Conservation (phyloP, 768 basidiomycete genomes). For the Fibroporia radiculosa region DNA sequence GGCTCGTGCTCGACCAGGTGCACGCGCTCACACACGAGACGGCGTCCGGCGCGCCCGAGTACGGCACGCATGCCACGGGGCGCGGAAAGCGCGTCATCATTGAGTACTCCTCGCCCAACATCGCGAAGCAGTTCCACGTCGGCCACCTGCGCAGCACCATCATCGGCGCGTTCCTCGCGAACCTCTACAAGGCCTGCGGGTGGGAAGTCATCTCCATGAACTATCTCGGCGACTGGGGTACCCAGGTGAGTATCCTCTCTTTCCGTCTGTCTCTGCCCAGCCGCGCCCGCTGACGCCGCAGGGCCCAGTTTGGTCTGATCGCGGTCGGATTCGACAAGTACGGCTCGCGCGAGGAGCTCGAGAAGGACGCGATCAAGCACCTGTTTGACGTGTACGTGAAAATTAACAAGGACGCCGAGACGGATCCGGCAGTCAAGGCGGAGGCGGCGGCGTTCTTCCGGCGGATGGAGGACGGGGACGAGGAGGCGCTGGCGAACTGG, state of each 20-base stretch:
- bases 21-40: conserved; percentile 61
- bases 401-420: conserved; percentile 79
- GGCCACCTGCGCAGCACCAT: conserved; percentile 97
- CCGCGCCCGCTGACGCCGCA: background rate
- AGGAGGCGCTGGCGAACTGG: conserved; percentile 81
- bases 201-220: conserved; percentile 91
- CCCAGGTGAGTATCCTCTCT: conserved; percentile 53
- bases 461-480: conserved; percentile 91
- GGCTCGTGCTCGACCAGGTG: conserved; percentile 64
- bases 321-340: conserved; percentile 90
- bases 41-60: conserved; percentile 54
- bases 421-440: conserved; percentile 61
- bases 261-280: background rate
- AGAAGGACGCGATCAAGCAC: conserved; percentile 89
- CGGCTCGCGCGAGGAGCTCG: conserved; percentile 76
- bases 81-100: conserved; percentile 78
- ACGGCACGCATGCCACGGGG: conserved; percentile 74
- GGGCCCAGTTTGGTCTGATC: conserved; percentile 69
- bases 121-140: conserved; percentile 97
- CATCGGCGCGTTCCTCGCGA: conserved; percentile 90
- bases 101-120: conserved; percentile 96
- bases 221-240: conserved; percentile 98
- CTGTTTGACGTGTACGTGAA: conserved; percentile 92
- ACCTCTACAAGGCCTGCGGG: conserved; percentile 86
- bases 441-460: conserved; percentile 86